Percentiles rank a stretch among this genome's conserved stretches.
Evolutionary conservation across 1,284 basidiomycete genomes (phyloP).

Genomic region (Puccinia triticina): DNA sequence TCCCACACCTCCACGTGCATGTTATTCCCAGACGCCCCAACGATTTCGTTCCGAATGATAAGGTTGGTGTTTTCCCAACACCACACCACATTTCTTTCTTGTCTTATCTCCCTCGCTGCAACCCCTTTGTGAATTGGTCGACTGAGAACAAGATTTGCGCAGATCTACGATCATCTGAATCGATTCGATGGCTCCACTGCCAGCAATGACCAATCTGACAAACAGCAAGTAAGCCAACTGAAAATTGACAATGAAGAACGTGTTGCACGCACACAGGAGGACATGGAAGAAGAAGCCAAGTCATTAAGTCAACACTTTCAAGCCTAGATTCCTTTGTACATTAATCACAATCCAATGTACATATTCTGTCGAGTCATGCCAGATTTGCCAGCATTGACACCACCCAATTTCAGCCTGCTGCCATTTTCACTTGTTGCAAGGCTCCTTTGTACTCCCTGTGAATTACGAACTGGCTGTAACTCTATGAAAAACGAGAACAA

Average conservation of each 20-base stretch:
- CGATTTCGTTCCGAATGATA: constrained; percentile 58
- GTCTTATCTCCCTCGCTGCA: background rate
- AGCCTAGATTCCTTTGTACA: constrained; percentile 7
- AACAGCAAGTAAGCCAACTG: background rate
- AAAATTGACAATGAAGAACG: constrained; percentile 55
- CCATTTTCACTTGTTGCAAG: too few relatives aligned
- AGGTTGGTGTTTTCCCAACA: constrained; percentile 54
- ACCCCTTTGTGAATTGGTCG: background rate
- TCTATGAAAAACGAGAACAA: too few relatives aligned
- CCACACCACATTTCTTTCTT: background rate
- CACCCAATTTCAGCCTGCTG: too few relatives aligned
- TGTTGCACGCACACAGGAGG: constrained; percentile 54
- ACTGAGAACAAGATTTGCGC: background rate
- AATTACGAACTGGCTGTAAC: too few relatives aligned
- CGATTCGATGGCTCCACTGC: constrained; percentile 25
- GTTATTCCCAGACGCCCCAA: constrained; percentile 57
- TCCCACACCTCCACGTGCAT: constrained; percentile 59
- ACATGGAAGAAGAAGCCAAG: constrained; percentile 56
- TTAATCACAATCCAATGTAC: too few relatives aligned
- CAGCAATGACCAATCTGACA: background rate
- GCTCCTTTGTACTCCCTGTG: too few relatives aligned
- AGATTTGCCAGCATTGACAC: too few relatives aligned
- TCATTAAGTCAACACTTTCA: constrained; percentile 24
- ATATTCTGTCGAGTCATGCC: too few relatives aligned
- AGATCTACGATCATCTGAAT: constrained; percentile 50